Percentiles rank a stretch among this genome's conserved stretches.
Conservation (phyloP, 441 rosid species). For the Erodium moschatum region DNA sequence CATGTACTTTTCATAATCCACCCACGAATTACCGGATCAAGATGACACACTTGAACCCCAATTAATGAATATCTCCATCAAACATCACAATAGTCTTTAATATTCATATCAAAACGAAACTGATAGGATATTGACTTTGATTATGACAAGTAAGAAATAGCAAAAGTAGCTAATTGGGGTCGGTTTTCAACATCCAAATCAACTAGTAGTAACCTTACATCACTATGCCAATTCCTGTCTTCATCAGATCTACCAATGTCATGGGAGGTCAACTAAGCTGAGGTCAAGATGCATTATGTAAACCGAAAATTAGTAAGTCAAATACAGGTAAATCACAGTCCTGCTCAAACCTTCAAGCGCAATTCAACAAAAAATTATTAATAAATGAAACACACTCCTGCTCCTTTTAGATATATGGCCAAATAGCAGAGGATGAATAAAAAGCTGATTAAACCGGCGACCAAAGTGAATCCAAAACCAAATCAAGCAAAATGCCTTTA, state of each 20-base stretch:
- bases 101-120: background rate
- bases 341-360: background rate
- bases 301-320: background rate
- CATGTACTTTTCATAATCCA: background rate
- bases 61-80: background rate
- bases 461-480: too few relatives aligned
- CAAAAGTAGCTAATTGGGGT: background rate
- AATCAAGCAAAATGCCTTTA: too few relatives aligned
- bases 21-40: background rate
- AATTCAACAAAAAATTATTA: background rate
- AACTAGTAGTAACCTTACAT: background rate
- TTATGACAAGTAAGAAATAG: background rate
- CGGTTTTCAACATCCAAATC: background rate
- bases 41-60: background rate
- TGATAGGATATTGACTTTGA: background rate
- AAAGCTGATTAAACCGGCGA: too few relatives aligned
- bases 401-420: too few relatives aligned
- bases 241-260: background rate
- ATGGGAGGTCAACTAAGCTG: background rate
- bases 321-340: background rate
- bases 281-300: background rate
- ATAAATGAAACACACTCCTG: too few relatives aligned
- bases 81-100: background rate
- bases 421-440: background rate
- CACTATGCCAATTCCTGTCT: slow-evolving; percentile 2